Base-by-base conservation (phyloP, 2,329 filamentous ascomycete genomes). In the Neoascochyta sp. region DNA sequence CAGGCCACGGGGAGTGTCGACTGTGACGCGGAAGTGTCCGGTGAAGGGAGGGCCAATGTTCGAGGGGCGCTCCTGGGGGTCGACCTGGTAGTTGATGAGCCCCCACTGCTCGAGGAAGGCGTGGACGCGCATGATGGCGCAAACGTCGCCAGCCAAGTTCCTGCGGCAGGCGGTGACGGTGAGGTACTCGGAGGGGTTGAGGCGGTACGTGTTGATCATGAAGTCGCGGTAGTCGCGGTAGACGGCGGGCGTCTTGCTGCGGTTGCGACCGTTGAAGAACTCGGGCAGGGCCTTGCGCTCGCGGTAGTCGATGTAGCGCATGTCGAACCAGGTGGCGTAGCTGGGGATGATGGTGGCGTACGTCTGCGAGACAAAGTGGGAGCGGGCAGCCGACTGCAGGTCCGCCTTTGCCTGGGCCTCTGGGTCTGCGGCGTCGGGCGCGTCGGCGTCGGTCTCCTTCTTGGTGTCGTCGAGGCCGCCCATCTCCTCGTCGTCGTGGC, bases 191-290 rank as follows among this genome's bases (percentile, higher is more conserved):
- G 88, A 77, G 4, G 92, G 92, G 60, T 96, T 98, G 34, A 98
- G 71, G 20, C 92, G 83, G 66, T 98, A 98, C 9, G 92, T 96
- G 69, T 98, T 98, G 69, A 98, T 88, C 92, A 98, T 98, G 60
- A 98, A 98, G 60, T 98, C 92, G 50, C 92, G 83, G 66, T 98
- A 98, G 60, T 98, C 92, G 67, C 96, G 96, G 72, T 98, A 98
- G 13, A 96, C 86, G 27, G 88, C 82, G 1, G 88, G 84, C 0
- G 92, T 98, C 70, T 98, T 98, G 79, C 92, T 96, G 54, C 92
- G 83, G 67, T 98, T 98, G 38, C 92, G 80, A 63, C 81, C 90
- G 70, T 98, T 98, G 77, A 98, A 98, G 68, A 96, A 98, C 63
- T 98, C 92, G 12, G 90, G 88, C 47, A 98, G 75, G 6, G 88